Evolutionary conservation across 352 stramenopile species (phyloP), one percentile per base, ranked within the genome.

Genomic region (Globisporangium radiosum): DNA sequence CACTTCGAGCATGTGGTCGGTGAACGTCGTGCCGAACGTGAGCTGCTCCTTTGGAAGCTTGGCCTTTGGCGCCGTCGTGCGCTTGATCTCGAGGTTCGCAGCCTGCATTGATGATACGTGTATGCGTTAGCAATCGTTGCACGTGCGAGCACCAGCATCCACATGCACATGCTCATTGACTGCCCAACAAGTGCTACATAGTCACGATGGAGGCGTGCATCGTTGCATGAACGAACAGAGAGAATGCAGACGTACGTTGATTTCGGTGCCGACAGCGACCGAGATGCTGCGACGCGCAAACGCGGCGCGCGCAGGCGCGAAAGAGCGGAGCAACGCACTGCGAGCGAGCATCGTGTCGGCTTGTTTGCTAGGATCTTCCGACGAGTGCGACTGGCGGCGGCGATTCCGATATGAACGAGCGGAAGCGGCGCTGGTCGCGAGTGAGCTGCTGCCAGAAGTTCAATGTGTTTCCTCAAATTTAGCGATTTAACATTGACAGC

Each of bases 1-100:
- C 38, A 98, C 78, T 61, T 95, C 87, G n/a, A 99, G 75, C 95
- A 99, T 98, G 78, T 99, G 95, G 72, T 98, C 93, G 19, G 91
- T 92, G 73, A 99, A 97, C 7, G 85, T 95, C 58, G 90, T 97
- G 57, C 96, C 96, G 71, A 99, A 99, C 58, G 75, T 85, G 15
- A 98, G 85, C 65, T 95, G 62, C 59, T 94, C 85, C 61, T 95
- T 95, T 42, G 86, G 72, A 19, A 87, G 25, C 62, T 95, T 94
- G 6, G 68, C 10, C 70, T 59, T 59, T 14, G 53, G 59, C 14
- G 47, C 44, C 39, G 25, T 56, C 11, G 39, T 65, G 52, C 36
- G 52, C 47, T 60, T 39, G 38, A 65, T 54, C 39, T 60, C 52
- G 44, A 65, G 42, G 10, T 65, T 60, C 14, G 52, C 38, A 25